Evolutionary conservation across 805 yeast species (phyloP), one percentile per base, ranked within the genome.

Genomic region (Metschnikowia vanudenii): DNA sequence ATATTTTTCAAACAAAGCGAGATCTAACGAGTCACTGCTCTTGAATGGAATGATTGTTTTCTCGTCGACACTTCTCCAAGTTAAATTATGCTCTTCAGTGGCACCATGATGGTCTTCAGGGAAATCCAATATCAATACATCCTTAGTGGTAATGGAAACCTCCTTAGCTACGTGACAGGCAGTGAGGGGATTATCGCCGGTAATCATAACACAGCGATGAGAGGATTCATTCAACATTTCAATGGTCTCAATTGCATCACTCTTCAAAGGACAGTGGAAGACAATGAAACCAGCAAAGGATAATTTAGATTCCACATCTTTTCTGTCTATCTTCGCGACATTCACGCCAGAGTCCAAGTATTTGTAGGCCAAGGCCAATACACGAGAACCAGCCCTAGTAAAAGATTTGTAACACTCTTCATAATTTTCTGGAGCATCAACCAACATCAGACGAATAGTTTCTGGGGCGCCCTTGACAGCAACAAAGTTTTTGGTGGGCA

Each of bases 381-480:
- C 99, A 73, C 99, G 89, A 41, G 96, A 88, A 57, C 99, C 99
- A 39, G 95, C 76, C 71, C 97, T 86, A 16, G 98, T 94, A 63
- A 87, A 94, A 11, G 89, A 82, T 67, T 91, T 91, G 71, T 81
- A 94, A 38, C 84, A 80, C 19, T 81, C 87, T 64, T 92, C 97
- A 62, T 92, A 94, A 56, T 81, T 75, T 26, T 70, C 79, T 17
- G 98, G 97, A 47, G 86, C 81, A 38, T 72, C 73, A 37, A 65
- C 57, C 51, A 94, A 69, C 88, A 94, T 88, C 47, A 74, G 76
- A 63, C 84, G 82, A 57, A 94, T 82, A 16, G 97, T 94, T 70
- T 94, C 99, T 4, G 99, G 99, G 1, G 99, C 99, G 76, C 99
- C 99, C 70, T 94, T 94, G 37, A 84, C 96, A 54, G 96, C 84